Evolutionary conservation across 176 grass and related monocot genomes (phyloP), one percentile per base, ranked within the genome.

Genomic region (Musa troglodytarum): DNA sequence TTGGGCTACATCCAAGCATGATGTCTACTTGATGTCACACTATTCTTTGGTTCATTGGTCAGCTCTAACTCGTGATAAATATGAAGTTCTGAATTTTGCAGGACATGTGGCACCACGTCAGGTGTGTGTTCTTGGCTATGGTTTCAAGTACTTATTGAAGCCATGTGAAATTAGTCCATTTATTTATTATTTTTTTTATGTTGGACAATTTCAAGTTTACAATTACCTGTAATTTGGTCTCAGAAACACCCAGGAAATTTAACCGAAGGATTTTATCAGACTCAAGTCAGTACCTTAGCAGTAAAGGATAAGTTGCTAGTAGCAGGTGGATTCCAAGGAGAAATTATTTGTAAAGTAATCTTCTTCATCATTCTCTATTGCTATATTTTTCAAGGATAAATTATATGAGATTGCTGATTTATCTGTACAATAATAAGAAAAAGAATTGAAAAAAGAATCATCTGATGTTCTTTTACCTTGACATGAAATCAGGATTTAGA

Each of bases 271-370:
- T 92, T 92, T 92, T 90, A 77, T 73, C 81, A 71, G 15, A 86
- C 89, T 86, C 79, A 90, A 88, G 87, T 92, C 68, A 90, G 85
- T 72, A 88, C 89, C 54, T 84, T 96, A 82, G 78, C 89, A 67
- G 85, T 96, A 50, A 92, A 90, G 76, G 68, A 88, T 73, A 90
- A 92, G 69, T 86, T 96, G 61, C 81, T 96, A 68, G 74, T 96
- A 75, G 86, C 77, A 61, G 93, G 93, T 19, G 89, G 93, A n/a
- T 86, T 96, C 81, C 85, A 62, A 69, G 89, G 93, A 73, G 89
- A 92, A 82, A 79, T 92, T 69, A 90, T 96, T 87, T 96, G 92
- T 79, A 96, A 96, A 88, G 92, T 88, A 88, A 81, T 76, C 29
- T 28, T 11, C 8, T 19, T 54, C 7, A 7, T 14, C 1, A 52